Base-by-base conservation (phyloP, 805 yeast genomes). In the Yarrowia deformans region DNA sequence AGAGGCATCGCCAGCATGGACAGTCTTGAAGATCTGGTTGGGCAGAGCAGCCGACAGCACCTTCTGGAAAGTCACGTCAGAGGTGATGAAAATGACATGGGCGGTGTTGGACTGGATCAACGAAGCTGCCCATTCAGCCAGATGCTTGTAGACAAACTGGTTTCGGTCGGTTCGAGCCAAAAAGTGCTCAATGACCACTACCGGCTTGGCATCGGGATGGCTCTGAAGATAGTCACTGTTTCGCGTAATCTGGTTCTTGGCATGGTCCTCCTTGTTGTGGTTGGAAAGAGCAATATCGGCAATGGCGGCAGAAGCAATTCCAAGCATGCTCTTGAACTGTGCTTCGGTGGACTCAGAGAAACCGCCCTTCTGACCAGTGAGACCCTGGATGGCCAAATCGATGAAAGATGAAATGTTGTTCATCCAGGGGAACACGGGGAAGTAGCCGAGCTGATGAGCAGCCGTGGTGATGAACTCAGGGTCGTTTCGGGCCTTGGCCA, bases 351-450 rank as follows among this genome's bases (percentile, higher is more conserved):
- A 81, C 76, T 93, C 97, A 39, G 93, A 86, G 60, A 93, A 81
- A 1, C 97, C 97, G 3, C 97, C 90, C 75, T 93, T 93, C 76
- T 93, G 98, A 1, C 98, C 99, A 0, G 97, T 92, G 50, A 94
- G 77, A 69, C 98, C 94, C 76, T 92, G 97, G 19, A 90, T 90
- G 68, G 88, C 91, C 74, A 95, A 82, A 79, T 95, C 99, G 58
- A 91, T 80, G 70, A 93, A 88, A 70, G 87, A 86, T 0, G 97
- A 87, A 13, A 93, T 80, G 1, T 90, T 85, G 77, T 91, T 91
- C 70, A 93, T 80, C 97, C 98, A 94, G 29, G 97, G 90, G 77
- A 95, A 95, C 7, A 91, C 88, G 0, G 99, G 99, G 81, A 86
- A 91, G 78, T 95, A 95, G 0, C 99, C 99, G 34, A 93, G 75